phyloP scores from a whole-genome alignment of 352 stramenopile genomes.

The Pythium rishiriense region DNA sequence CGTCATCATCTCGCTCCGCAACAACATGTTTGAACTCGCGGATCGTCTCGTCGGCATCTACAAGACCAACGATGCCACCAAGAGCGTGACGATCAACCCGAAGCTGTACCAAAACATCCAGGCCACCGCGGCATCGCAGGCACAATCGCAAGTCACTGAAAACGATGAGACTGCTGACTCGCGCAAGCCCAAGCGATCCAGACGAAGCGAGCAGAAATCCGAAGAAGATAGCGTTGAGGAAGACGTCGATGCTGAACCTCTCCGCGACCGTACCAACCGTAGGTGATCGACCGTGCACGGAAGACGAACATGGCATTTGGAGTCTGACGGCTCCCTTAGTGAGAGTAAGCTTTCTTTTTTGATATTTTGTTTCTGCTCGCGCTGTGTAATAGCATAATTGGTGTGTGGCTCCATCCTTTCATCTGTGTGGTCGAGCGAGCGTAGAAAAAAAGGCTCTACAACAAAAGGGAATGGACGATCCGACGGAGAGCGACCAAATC shows the following conservation, averaged over 20 bases:
- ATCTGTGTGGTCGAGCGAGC: slow-evolving; percentile 1
- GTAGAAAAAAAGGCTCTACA: too few relatives aligned
- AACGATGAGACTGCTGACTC: slow-evolving; percentile 16
- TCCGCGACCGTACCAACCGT: slow-evolving; percentile 25
- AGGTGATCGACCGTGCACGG: not conserved
- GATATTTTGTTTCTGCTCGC: slow-evolving; percentile 6
- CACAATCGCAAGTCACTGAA: not conserved
- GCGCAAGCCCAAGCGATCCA: slow-evolving; percentile 23
- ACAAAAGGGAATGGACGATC: too few relatives aligned
- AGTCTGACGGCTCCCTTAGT: not conserved
- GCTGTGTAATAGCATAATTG: slow-evolving; percentile 24
- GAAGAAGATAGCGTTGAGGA: not conserved
- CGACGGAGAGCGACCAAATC: too few relatives aligned
- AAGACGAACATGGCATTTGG: not conserved
- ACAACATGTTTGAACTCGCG: slow-evolving; percentile 99
- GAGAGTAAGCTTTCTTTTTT: not conserved
- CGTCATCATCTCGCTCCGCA: slow-evolving; percentile 99
- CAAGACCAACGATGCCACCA: slow-evolving; percentile 99
- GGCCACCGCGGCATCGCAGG: slow-evolving; percentile 1
- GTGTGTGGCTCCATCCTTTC: slow-evolving; percentile 11
- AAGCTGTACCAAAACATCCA: slow-evolving; percentile 72
- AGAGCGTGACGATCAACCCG: slow-evolving; percentile 99
- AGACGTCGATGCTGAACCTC: slow-evolving; percentile 16
- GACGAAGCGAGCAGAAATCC: slow-evolving; percentile 16
- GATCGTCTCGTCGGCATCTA: slow-evolving; percentile 99